Percentiles rank a stretch among this genome's conserved stretches.
Evolutionary conservation across 805 yeast genomes (phyloP).

Genomic region (Lipomyces chichibuensis): DNA sequence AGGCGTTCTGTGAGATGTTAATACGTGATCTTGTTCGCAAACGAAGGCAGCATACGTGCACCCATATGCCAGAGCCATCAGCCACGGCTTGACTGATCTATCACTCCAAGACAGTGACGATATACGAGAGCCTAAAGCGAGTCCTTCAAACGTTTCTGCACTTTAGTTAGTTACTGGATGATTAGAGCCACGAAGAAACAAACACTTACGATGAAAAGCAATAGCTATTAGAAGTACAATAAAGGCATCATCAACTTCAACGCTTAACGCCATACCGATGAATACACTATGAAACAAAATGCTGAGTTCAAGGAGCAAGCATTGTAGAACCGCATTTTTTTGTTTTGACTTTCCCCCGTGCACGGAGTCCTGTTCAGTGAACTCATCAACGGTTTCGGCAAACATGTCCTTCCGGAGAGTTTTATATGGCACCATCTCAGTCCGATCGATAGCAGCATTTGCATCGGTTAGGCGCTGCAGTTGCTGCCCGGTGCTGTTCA

Average conservation of each 20-base stretch:
- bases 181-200: neutral
- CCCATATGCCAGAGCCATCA: neutral
- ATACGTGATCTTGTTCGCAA: constrained; percentile 68
- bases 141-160: neutral
- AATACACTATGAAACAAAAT: neutral
- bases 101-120: neutral
- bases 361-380: neutral
- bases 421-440: neutral
- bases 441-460: neutral
- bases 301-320: neutral
- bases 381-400: neutral
- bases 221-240: neutral
- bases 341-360: neutral
- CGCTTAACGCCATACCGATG: neutral
- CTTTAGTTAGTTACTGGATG: neutral
- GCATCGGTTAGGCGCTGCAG: neutral
- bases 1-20: neutral
- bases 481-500: neutral
- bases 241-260: neutral
- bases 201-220: neutral
- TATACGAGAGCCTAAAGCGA: neutral
- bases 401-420: neutral
- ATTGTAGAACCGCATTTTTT: neutral
- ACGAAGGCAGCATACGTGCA: constrained; percentile 49
- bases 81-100: neutral